Evolutionary conservation across 257 asterid species (phyloP), one percentile per base, ranked within the genome.

Genomic region (Solanum clarkiae): DNA sequence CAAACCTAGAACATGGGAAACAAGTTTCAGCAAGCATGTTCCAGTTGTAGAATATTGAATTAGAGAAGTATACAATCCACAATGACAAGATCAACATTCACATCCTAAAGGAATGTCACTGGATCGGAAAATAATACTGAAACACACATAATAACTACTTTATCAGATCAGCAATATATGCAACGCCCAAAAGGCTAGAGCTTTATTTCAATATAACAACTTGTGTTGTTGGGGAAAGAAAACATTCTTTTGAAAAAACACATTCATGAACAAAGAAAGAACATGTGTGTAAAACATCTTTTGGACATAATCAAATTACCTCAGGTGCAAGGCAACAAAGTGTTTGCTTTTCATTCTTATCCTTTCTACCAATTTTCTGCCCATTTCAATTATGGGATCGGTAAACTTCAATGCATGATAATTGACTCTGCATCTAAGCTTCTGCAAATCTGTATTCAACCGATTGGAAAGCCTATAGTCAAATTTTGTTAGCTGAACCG

Each of bases 401-500:
- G 96, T 92, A 86, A 92, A 94, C 85, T 87, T 92, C 90, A 94
- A 89, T 70, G 92, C 96, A 84, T 93, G 97, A 83, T 93, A 94
- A 84, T 94, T 94, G 70, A 89, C 97, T 88, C 97, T 87, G 70
- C 98, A 94, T 87, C 98, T 90, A 84, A 94, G 90, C 83, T 91
- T 94, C 92, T 94, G 98, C 84, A 94, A 75, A 83, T 91, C 90
- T 32, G 59, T 24, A 14, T 84, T 88, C 75, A 94, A 90, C 26
- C 87, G 86, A 86, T 94, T 94, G 14, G 98, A 91, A 63, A 94
- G 88, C 91, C 98, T 92, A 87, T 90, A 94, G 85, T 94, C 98
- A 40, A 91, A 94, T 91, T 94, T 93, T 1, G 90, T 92, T 80
- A 94, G 93, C 90, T 88, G 91, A 86, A 94, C 93, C 49, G 91